phyloP scores from a whole-genome alignment of 176 grass and related monocot species.

The Aegilops umbellulata region DNA sequence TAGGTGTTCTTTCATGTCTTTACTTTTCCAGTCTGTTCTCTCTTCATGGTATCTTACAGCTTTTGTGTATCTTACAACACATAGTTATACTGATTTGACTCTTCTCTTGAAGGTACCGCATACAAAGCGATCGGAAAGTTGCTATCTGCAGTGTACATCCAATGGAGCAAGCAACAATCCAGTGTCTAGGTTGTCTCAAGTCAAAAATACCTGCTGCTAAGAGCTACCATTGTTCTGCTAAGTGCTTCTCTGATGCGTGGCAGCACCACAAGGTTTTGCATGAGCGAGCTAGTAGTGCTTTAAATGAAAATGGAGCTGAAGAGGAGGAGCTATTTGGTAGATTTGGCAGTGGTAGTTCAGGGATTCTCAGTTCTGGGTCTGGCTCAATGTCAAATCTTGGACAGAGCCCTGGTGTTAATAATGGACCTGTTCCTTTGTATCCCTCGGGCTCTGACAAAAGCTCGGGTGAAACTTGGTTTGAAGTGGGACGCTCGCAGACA shows the following conservation, averaged over 20 bases:
- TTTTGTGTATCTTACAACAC: conserved; percentile 11
- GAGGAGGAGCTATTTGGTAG: conserved; percentile 93
- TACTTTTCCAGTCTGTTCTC: background rate
- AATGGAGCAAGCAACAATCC: conserved; percentile 86
- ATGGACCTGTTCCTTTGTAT: conserved; percentile 52
- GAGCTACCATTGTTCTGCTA: conserved; percentile 94
- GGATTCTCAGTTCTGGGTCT: conserved; percentile 49
- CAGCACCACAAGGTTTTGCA: conserved; percentile 91
- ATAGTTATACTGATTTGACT: conserved; percentile 26
- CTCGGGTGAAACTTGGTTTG: conserved; percentile 88
- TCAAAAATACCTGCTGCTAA: conserved; percentile 93
- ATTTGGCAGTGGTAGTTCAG: conserved; percentile 56
- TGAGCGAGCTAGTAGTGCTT: conserved; percentile 73
- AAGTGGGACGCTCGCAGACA: conserved; percentile 68
- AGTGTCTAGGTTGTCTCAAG: conserved; percentile 92
- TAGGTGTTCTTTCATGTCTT: conserved; percentile 1
- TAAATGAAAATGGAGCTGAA: conserved; percentile 89
- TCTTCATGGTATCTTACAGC: background rate
- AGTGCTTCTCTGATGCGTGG: conserved; percentile 96
- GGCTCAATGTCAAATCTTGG: conserved; percentile 53
- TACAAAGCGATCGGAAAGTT: conserved; percentile 82
- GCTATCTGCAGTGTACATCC: conserved; percentile 90
- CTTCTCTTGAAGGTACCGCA: conserved; percentile 76
- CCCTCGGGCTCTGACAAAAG: conserved; percentile 60
- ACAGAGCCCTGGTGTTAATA: conserved; percentile 56